Percentiles rank a stretch among this genome's conserved stretches.
These are phyloP conservation scores for Jasminum sambac DNA, from an alignment of 257 asterid species.

Conservation along the genomic window DNA sequence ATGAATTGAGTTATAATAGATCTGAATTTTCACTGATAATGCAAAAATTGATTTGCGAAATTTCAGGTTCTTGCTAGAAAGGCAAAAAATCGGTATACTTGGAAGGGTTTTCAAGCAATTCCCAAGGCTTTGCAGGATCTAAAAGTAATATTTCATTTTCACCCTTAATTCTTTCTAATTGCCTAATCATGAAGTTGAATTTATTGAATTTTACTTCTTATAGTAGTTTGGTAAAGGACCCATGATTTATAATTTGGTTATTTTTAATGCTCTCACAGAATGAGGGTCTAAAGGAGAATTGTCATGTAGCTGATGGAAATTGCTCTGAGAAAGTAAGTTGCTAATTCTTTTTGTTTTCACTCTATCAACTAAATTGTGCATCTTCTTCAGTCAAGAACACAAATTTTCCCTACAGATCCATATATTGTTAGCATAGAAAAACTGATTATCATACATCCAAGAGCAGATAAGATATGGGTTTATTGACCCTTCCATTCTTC, in stretches of 20 bases:
- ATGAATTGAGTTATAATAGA: background rate
- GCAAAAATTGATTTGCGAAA: slow-evolving; percentile 11
- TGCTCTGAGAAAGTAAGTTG: slow-evolving; percentile 53
- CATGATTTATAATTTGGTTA: background rate
- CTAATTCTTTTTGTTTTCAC: slow-evolving; percentile 7
- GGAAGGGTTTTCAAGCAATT: slow-evolving; percentile 93
- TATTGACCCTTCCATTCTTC: background rate
- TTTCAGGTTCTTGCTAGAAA: slow-evolving; percentile 76
- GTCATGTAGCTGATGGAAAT: slow-evolving; percentile 49
- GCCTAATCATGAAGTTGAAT: background rate
- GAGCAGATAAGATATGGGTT: background rate
- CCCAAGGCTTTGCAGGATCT: slow-evolving; percentile 70
- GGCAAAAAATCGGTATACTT: slow-evolving; percentile 80
- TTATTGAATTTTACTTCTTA: background rate
- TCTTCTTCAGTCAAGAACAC: background rate
- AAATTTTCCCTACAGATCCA: background rate
- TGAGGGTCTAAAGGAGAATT: slow-evolving; percentile 66
- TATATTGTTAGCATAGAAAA: background rate
- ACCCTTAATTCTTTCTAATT: background rate
- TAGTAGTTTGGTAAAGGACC: background rate
- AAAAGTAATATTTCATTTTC: slow-evolving; percentile 38
- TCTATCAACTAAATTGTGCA: background rate
- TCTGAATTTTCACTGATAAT: slow-evolving; percentile 22
- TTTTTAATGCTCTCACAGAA: slow-evolving; percentile 39
- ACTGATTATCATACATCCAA: background rate